These are phyloP conservation scores for Akanthomyces muscarius DNA, from an alignment of 2,329 filamentous ascomycete genomes.

Conservation along the genomic window DNA sequence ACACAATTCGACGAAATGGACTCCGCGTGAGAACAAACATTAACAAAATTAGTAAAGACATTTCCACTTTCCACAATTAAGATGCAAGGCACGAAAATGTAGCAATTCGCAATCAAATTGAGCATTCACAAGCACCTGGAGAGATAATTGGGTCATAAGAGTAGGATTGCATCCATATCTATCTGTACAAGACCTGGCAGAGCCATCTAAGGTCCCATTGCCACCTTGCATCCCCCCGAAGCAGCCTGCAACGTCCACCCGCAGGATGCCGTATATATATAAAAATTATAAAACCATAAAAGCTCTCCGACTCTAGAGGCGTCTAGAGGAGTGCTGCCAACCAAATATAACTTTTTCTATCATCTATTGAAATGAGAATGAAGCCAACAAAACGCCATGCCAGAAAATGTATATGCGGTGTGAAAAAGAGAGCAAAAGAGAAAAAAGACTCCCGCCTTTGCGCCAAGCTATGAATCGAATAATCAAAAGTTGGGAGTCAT, in stretches of 20 bases:
- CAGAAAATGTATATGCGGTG: conserved; percentile 10
- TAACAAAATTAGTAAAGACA: too few relatives aligned
- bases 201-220: conserved; percentile 12
- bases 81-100: too few relatives aligned
- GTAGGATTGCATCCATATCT: conserved; percentile 1
- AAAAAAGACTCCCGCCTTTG: conserved; percentile 13
- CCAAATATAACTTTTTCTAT: conserved; percentile 15
- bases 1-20: too few relatives aligned
- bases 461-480: conserved; percentile 16
- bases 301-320: conserved; percentile 14
- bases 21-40: too few relatives aligned
- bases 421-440: neutral
- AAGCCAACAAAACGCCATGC: conserved; percentile 16
- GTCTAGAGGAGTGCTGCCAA: conserved; percentile 9
- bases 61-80: too few relatives aligned
- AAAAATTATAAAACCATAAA: neutral
- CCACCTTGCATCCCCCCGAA: conserved; percentile 1
- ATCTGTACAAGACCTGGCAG: conserved; percentile 8
- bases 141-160: neutral
- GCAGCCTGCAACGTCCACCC: neutral
- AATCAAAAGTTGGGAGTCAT: conserved; percentile 17
- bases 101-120: neutral
- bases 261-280: neutral
- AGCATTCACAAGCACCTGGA: neutral
- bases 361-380: conserved; percentile 15